Conservation (phyloP, 2,329 filamentous ascomycete species). For the Cyphellophora europaea region DNA sequence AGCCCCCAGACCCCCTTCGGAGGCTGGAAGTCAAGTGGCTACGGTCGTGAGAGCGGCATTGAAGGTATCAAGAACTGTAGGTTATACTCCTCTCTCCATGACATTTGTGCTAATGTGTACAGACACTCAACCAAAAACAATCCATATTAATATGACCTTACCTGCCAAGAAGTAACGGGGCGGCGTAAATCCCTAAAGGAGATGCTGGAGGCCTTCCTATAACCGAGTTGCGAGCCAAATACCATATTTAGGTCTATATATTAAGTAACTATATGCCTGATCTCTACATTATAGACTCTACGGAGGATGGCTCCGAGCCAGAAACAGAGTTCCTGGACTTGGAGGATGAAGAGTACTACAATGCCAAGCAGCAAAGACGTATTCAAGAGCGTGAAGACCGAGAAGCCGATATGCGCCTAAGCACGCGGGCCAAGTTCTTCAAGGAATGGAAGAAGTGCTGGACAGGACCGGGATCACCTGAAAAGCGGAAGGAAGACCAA, state of each 20-base stretch:
- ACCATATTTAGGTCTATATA: no score
- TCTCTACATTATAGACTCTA: no score
- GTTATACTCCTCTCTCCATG: neutral
- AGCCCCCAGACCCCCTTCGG: conserved; percentile 47
- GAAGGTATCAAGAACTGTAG: conserved; percentile 12
- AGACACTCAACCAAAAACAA: conserved; percentile 16
- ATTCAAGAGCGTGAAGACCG: conserved; percentile 2
- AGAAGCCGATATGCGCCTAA: neutral
- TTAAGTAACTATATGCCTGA: no score
- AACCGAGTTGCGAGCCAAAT: no score
- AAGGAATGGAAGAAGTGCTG: conserved; percentile 6
- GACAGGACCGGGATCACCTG: neutral
- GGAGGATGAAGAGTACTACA: conserved; percentile 4
- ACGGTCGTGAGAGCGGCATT: conserved; percentile 42
- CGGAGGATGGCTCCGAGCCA: no score
- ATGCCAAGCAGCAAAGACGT: conserved; percentile 1
- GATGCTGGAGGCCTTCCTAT: neutral
- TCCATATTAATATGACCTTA: conserved; percentile 14
- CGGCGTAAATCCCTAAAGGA: neutral
- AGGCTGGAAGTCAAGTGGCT: conserved; percentile 54
- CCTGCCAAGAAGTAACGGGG: conserved; percentile 3
- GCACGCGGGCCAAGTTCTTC: conserved; percentile 3
- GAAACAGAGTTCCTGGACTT: conserved; percentile 4
- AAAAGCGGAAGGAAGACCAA: no score
- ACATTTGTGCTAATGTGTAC: neutral